phyloP scores from a whole-genome alignment of 371 early-diverging fungal species.

The Smittium mucronatum region DNA sequence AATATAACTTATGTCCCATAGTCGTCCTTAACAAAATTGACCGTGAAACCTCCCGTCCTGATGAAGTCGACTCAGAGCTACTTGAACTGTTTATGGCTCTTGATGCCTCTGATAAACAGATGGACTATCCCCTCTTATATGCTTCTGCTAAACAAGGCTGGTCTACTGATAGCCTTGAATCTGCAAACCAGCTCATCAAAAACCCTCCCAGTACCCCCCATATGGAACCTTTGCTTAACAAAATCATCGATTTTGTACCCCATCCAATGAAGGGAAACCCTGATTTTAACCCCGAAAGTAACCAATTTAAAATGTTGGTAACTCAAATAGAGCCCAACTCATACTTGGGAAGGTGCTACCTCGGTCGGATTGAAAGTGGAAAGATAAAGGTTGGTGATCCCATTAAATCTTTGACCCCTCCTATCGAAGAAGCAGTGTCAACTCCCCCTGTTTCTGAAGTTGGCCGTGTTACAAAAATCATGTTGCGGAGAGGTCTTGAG shows the following conservation, averaged over 20 bases:
- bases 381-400: conserved; percentile 48
- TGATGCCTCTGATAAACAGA: conserved; percentile 59
- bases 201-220: conserved; percentile 10
- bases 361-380: conserved; percentile 56
- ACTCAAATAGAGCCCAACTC: conserved; percentile 65
- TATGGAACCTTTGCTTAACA: conserved; percentile 52
- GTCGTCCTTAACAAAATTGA: conserved; percentile 73
- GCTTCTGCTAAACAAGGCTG: conserved; percentile 72
- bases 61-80: conserved; percentile 56
- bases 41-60: conserved; percentile 50
- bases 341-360: conserved; percentile 61
- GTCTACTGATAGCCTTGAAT: conserved; percentile 40
- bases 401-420: conserved; percentile 50
- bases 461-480: conserved; percentile 53
- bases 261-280: conserved; percentile 29
- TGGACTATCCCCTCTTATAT: conserved; percentile 54
- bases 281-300: conserved; percentile 36
- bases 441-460: conserved; percentile 34
- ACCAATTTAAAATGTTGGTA: conserved; percentile 61
- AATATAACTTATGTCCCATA: conserved; percentile 45
- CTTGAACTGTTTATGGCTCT: conserved; percentile 59
- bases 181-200: conserved; percentile 21
- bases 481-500: conserved; percentile 52
- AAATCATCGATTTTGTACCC: conserved; percentile 49
- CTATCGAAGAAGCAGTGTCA: conserved; percentile 27